Percentiles rank a stretch among this genome's conserved stretches.
phyloP scores from a whole-genome alignment of 306 rosid species.

The Abrus precatorius region DNA sequence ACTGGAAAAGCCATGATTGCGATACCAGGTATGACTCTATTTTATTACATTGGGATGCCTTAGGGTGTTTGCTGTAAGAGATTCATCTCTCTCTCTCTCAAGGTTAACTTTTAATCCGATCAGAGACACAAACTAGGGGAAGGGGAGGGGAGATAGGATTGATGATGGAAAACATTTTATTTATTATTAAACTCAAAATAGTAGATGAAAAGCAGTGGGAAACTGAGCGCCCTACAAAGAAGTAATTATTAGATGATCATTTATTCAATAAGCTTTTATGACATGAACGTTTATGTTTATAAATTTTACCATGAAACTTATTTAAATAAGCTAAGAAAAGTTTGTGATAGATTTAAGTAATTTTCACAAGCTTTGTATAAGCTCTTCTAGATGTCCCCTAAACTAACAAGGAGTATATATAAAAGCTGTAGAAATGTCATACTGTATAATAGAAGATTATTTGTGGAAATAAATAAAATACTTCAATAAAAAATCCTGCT shows the following conservation, averaged over 20 bases:
- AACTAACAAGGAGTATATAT: background rate
- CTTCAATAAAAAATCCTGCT: background rate
- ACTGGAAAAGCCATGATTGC: slow-evolving; percentile 59
- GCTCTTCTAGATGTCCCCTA: background rate
- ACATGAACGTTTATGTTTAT: too few species aligned
- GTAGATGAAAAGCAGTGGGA: background rate
- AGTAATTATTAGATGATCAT: background rate
- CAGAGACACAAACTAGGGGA: background rate
- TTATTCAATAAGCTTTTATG: too few species aligned
- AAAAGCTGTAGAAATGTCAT: background rate
- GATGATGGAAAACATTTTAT: slow-evolving; percentile 26
- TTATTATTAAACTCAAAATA: background rate
- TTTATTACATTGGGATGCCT: slow-evolving; percentile 3
- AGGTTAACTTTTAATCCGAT: background rate
- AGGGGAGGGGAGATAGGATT: too few species aligned
- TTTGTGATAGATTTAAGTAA: too few species aligned
- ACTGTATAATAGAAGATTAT: slow-evolving; percentile 8
- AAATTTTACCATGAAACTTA: too few species aligned
- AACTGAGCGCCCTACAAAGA: background rate
- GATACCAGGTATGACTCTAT: slow-evolving; percentile 58
- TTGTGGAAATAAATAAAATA: slow-evolving; percentile 10
- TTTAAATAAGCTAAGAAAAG: too few species aligned
- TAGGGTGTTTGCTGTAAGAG: background rate
- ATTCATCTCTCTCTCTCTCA: background rate
- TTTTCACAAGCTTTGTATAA: too few species aligned